Conservation (phyloP, 1,284 basidiomycete genomes). For the Dichomitus squalens region DNA sequence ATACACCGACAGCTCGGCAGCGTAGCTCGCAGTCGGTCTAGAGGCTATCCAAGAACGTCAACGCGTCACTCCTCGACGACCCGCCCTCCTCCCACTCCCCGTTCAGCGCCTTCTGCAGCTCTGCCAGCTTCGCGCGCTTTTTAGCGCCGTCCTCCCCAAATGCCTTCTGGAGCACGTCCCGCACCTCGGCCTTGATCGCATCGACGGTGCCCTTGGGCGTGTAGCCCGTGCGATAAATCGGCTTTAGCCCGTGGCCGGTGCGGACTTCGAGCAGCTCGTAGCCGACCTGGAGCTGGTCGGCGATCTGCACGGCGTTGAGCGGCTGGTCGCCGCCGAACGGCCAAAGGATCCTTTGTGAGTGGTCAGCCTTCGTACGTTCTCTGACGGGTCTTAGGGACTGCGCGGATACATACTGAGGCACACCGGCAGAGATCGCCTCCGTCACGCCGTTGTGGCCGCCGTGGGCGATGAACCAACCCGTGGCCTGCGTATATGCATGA, state of each 20-base stretch:
- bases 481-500: slow-evolving; percentile 11
- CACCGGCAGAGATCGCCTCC: slow-evolving; percentile 20
- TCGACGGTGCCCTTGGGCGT: slow-evolving; percentile 16
- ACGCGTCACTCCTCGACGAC: slow-evolving; percentile 8
- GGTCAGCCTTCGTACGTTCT: not conserved
- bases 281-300: slow-evolving; percentile 14
- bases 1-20: too few relatives aligned
- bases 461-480: slow-evolving; percentile 28
- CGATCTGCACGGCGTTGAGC: slow-evolving; percentile 23
- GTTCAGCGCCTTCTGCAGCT: slow-evolving; percentile 3
- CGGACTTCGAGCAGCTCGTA: slow-evolving; percentile 34
- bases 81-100: slow-evolving; percentile 19
- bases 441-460: slow-evolving; percentile 27
- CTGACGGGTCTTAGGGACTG: not conserved
- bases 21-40: too few relatives aligned
- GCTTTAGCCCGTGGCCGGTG: slow-evolving; percentile 23
- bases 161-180: slow-evolving; percentile 20
- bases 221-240: slow-evolving; percentile 18
- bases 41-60: slow-evolving; percentile 4
- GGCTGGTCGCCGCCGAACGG: slow-evolving; percentile 31
- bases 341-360: slow-evolving; percentile 18
- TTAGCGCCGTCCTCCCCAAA: slow-evolving; percentile 23
- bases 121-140: slow-evolving; percentile 18
- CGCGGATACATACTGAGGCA: slow-evolving; percentile 18
- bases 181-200: slow-evolving; percentile 18